Percentiles rank a stretch among this genome's conserved stretches.
These are phyloP conservation scores for Dryas drummondii DNA, from an alignment of 306 rosid species.

Conservation along the genomic window DNA sequence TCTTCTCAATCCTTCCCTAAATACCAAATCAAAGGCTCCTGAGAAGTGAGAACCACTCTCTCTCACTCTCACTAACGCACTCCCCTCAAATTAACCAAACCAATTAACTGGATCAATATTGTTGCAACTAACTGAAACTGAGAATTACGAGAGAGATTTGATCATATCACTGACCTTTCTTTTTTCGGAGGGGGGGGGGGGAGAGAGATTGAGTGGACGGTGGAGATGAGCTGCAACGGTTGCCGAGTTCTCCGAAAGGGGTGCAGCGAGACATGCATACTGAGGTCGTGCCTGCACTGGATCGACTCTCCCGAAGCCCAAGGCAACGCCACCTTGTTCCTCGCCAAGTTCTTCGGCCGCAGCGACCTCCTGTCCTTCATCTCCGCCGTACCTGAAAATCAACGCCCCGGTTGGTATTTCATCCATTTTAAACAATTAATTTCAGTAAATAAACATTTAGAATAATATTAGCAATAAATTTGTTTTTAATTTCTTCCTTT, in stretches of 20 bases:
- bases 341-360: constrained; percentile 80
- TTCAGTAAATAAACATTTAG: neutral
- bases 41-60: neutral
- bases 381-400: constrained; percentile 55
- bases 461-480: neutral
- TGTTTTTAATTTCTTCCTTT: neutral
- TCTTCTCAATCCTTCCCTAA: neutral
- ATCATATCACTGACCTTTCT: neutral
- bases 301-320: constrained; percentile 59
- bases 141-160: neutral
- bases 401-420: constrained; percentile 52
- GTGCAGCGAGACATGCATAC: constrained; percentile 53
- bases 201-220: neutral
- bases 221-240: constrained; percentile 73
- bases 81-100: neutral
- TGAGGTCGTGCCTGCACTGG: constrained; percentile 59
- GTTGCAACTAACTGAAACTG: neutral
- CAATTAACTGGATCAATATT: neutral
- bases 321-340: constrained; percentile 63
- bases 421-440: neutral
- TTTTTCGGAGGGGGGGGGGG: too few species aligned
- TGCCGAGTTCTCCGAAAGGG: constrained; percentile 74
- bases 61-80: neutral
- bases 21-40: neutral
- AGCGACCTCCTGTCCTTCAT: constrained; percentile 60